Evolutionary conservation across 306 rosid species (phyloP), one percentile per base, ranked within the genome.

Genomic region (Begonia fuchsioides): DNA sequence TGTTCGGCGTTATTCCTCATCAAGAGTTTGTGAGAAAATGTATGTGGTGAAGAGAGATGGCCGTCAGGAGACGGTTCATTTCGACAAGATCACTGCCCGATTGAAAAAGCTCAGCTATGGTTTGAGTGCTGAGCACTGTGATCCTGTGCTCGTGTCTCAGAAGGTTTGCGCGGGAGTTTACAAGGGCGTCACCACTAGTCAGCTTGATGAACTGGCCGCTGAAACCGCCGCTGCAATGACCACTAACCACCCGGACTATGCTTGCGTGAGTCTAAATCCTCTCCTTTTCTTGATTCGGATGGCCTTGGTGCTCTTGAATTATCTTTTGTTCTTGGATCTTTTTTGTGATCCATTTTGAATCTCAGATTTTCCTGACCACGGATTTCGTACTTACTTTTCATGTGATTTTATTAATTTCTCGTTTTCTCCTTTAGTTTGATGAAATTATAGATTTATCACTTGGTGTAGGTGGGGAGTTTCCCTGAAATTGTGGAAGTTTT

Each of bases 161-260:
- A 90, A 85, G 49, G 95, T 90, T 8, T 90, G 96, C 15, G 94
- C 96, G 1, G 96, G 96, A 10, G 96, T 87, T 47, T 87, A 82
- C 43, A 90, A 79, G 66, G 98, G 96, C 1, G 98, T 90, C 15
- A 90, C 96, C 44, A 90, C 98, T 4, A 90, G 87, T 43, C 96
- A 85, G 63, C 94, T 90, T 6, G 98, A 90, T 58, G 96, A 90
- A 55, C 62, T 90, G 67, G 96, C 98, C 0, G 98, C 98, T 2
- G 98, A 90, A 75, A 90, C 95, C 0, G 94, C 98, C 11, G 95
- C 95, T 0, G 94, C 94, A 6, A 55, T 90, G 95, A 90, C 95
- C 0, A 78, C 98, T 0, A 85, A 71, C 48, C 98, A 81, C 47
- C 95, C 95, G 6, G 98, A 90, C 50, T 90, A 90, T 18, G 98